A percentile compares a stretch with the other conserved stretches of the same genome.
phyloP scores from a whole-genome alignment of 2,329 filamentous ascomycete species.

The Colletotrichum sp. region DNA sequence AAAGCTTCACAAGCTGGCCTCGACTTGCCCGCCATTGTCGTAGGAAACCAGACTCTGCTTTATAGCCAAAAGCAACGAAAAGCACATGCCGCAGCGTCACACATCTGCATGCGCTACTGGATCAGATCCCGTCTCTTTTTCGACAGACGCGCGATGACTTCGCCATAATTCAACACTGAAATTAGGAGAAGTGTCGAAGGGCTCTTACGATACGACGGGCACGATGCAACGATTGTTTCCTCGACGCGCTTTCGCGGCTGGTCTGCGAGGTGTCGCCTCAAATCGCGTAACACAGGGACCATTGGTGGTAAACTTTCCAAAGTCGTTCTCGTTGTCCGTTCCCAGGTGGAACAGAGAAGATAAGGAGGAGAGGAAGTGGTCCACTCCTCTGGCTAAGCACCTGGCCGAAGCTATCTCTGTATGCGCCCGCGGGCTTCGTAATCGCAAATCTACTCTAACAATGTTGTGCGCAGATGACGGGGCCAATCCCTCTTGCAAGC shows the following conservation, averaged over 20 bases:
- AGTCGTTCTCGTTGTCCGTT: slow-evolving; percentile 30
- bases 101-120: neutral
- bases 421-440: slow-evolving; percentile 24
- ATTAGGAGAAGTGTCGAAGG: neutral
- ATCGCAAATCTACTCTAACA: neutral
- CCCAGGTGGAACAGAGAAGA: slow-evolving; percentile 6
- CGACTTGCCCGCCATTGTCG: neutral
- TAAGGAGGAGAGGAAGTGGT: slow-evolving; percentile 72
- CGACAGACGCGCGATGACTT: neutral
- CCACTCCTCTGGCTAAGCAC: slow-evolving; percentile 87
- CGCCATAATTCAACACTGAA: neutral
- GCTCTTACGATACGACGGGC: neutral
- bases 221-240: slow-evolving; percentile 2
- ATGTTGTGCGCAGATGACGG: slow-evolving; percentile 61
- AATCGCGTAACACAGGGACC: neutral
- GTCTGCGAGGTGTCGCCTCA: neutral
- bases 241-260: neutral
- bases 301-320: neutral
- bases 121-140: neutral
- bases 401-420: slow-evolving; percentile 88
- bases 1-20: neutral
- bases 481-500: slow-evolving; percentile 87
- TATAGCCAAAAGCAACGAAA: neutral
- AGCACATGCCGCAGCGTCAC: neutral
- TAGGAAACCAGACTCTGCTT: neutral